Conservation (phyloP, 75 land plant species). For the Pseudotsuga menziesii region DNA sequence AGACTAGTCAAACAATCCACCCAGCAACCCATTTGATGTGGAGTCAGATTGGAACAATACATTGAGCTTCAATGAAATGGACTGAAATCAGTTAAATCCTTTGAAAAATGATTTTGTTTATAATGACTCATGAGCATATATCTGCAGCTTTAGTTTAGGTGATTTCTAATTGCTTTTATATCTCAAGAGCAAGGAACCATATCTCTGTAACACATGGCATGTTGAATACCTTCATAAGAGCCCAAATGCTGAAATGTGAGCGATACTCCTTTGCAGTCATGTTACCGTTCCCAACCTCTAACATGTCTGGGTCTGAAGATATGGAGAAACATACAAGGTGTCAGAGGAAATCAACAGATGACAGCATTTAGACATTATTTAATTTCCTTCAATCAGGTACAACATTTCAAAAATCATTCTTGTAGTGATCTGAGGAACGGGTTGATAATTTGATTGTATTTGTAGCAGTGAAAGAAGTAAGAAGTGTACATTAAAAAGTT, state of each 20-base stretch:
- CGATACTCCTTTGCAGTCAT: conserved; percentile 79
- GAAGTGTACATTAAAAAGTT: no score
- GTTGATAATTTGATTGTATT: no score
- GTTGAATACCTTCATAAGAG: conserved; percentile 66
- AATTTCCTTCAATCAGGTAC: no score
- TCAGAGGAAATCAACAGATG: not conserved
- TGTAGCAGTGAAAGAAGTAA: no score
- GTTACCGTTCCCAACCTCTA: conserved; percentile 95
- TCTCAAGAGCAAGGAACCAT: not conserved
- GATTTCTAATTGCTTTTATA: not conserved
- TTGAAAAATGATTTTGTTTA: not conserved
- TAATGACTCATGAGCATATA: not conserved
- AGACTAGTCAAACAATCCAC: no score
- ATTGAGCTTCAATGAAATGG: not conserved
- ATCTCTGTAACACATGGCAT: not conserved
- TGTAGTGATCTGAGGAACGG: not conserved
- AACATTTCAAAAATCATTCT: not conserved
- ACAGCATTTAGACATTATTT: no score
- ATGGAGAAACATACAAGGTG: not conserved
- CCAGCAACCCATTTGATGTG: not conserved
- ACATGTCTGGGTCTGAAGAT: conserved; percentile 88
- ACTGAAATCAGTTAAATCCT: not conserved
- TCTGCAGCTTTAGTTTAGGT: not conserved
- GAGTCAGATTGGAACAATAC: not conserved
- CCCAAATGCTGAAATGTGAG: conserved; percentile 92